Base-by-base conservation (phyloP, 2,329 filamentous ascomycete genomes). In the Zelopaecilomyces penicillatus region DNA sequence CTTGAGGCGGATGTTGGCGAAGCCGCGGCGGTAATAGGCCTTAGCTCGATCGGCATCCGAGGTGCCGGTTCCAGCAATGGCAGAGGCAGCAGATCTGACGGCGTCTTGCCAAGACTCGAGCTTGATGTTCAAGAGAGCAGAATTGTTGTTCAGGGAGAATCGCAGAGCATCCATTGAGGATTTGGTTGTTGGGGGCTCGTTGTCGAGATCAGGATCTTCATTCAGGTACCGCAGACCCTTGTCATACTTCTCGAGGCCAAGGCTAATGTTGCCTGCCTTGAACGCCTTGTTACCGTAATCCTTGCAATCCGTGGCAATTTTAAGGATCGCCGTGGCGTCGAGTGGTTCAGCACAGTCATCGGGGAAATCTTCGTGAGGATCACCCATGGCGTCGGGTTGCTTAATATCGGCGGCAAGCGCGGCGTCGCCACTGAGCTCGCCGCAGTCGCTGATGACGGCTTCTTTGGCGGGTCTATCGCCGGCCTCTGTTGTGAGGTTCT, bases 301-400 rank as follows among this genome's bases (percentile, higher is more conserved):
- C 71, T 98, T 98, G 65, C 95, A 80, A 53, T 87, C 87, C 5
- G 76, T 72, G 3, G 87, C 89, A 49, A 97, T 90, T 66, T 85
- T 79, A 62, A 87, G 75, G 50, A 89, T 78, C 50, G 84, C 76
- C 12, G 73, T 62, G 10, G 84, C 84, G 41, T 80, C 76, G 50
- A 89, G 75, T 43, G 82, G 72, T 39, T 75, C 62, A 19, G 62
- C 65, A 56, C 83, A 80, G 68, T 98, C 93, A 62, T 96, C 89
- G 31, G 93, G 93, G 68, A 86, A 97, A 64, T 97, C 93, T 70
- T 97, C 91, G 68, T 94, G 96, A 5, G 82, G 77, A 69, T 98
- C 93, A 51, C 93, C 93, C 10, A 86, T 87, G 43, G 78, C 72
- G 62, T 97, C 91, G 45, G 87, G 76, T 32, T 73, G 67, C 67